These are phyloP conservation scores for Starmerella potacharoeniae DNA, from an alignment of 805 yeast genomes.

Conservation along the genomic window DNA sequence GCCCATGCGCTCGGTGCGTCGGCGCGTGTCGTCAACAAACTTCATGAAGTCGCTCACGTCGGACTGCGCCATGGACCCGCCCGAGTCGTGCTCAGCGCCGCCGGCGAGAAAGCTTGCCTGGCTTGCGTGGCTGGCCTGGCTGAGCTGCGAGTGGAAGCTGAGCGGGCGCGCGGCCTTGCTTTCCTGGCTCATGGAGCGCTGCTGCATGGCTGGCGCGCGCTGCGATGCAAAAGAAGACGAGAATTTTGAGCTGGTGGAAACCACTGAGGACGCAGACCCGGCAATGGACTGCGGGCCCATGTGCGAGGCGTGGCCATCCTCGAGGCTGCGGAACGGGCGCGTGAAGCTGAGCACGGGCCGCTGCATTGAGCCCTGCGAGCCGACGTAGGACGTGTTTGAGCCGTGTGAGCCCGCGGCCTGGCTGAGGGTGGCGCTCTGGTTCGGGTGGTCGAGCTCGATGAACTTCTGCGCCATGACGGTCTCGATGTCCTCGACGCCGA, in stretches of 20 bases:
- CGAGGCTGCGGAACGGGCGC: constrained; percentile 18
- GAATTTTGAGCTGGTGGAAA: constrained; percentile 19
- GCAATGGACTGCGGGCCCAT: constrained; percentile 9
- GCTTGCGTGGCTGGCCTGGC: constrained; percentile 14
- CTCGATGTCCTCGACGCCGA: constrained; percentile 57
- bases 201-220: constrained; percentile 4
- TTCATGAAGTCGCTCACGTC: constrained; percentile 55
- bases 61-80: constrained; percentile 33
- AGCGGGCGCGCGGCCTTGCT: constrained; percentile 41
- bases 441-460: constrained; percentile 35
- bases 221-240: constrained; percentile 33
- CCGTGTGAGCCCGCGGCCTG: constrained; percentile 4
- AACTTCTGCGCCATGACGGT: constrained; percentile 50
- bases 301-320: constrained; percentile 5
- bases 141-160: constrained; percentile 6
- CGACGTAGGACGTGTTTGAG: background rate
- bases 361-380: constrained; percentile 13
- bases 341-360: constrained; percentile 19
- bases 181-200: constrained; percentile 19
- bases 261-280: constrained; percentile 14
- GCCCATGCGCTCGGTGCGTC: constrained; percentile 10
- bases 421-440: background rate
- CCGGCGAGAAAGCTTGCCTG: constrained; percentile 19
- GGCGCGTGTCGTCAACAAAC: constrained; percentile 41
- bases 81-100: constrained; percentile 30